Evolutionary conservation across 495 filamentous ascomycete genomes (phyloP), one percentile per base, ranked within the genome.

Genomic region (Massariosphaeria phaeospora): DNA sequence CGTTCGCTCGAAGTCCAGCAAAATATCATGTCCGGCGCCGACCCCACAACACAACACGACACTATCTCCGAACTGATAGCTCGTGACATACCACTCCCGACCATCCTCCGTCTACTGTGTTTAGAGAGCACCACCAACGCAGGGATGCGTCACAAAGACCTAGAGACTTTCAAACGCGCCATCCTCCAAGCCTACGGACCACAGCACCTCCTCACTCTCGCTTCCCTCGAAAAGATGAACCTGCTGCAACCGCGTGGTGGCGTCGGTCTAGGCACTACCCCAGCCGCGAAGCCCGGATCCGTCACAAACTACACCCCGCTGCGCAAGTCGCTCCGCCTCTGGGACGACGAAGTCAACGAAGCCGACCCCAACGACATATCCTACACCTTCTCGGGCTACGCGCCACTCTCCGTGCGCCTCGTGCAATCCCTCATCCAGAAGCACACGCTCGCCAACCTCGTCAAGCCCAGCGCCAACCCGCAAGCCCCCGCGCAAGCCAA

Each of bases 351-450:
- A 67, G 91, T 97, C 52, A 91, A 95, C 66, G 94, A 97, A 68
- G 83, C 91, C 39, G 88, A 95, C n/a, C 94, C 94, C 8, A 84
- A 91, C 61, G 94, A 99, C 56, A 87, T 97, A 56, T 88, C 94
- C 9, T 99, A 97, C 65, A 91, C 95, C 29, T 99, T 96, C 74
- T 91, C 86, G 59, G 94, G 94, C 39, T 97, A 96, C 67, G 94
- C 94, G 5, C 93, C 94, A 2, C 78, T 99, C 20, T 94, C 87
- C 50, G 78, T 97, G 55, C 87, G 94, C 13, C 80, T 99, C 15
- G 85, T 99, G n/a, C 94, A 99, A 71, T 93, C 87, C 61, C 78
- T 97, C 29, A 69, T 97, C 48, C 91, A 97, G 69, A 99, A 99
- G 69, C 80, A 83, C 36, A 86, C 88, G 57, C 76, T 91, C 33